Conservation (phyloP, 2,329 filamentous ascomycete genomes). For the Kalmusia sp. region DNA sequence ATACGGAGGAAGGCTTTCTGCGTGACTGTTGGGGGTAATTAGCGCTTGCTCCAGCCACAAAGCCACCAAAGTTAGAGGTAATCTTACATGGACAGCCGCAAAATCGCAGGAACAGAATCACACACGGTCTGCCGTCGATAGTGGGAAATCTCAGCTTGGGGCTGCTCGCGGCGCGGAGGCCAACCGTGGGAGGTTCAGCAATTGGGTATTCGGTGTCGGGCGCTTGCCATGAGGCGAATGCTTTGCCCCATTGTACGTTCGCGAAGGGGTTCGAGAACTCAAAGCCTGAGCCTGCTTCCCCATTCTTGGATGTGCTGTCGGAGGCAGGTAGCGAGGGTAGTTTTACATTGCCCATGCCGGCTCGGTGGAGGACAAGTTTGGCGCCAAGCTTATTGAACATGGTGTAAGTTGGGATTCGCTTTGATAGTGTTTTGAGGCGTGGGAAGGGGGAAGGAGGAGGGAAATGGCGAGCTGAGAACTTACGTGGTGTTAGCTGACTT, state of each 20-base stretch:
- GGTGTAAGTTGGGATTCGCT: slow-evolving; percentile 19
- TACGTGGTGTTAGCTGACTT: slow-evolving; percentile 22
- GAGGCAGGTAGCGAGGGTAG: slow-evolving; percentile 42
- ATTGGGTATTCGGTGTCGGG: slow-evolving; percentile 36
- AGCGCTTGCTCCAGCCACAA: not conserved
- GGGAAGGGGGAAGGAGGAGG: not conserved
- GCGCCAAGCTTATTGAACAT: slow-evolving; percentile 66
- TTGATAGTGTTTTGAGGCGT: not conserved
- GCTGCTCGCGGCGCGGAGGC: slow-evolving; percentile 34
- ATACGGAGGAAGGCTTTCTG: slow-evolving; percentile 63
- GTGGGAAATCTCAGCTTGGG: slow-evolving; percentile 40
- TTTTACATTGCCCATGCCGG: slow-evolving; percentile 60
- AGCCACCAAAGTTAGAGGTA: not conserved
- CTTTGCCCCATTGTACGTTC: slow-evolving; percentile 46
- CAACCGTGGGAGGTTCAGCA: slow-evolving; percentile 34
- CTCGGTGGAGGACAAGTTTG: slow-evolving; percentile 66
- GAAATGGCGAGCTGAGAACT: slow-evolving; percentile 17
- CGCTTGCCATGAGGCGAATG: slow-evolving; percentile 42
- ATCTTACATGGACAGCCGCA: slow-evolving; percentile 46
- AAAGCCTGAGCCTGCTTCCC: slow-evolving; percentile 24
- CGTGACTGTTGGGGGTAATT: slow-evolving; percentile 29
- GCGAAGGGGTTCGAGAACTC: slow-evolving; percentile 43
- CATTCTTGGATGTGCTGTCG: slow-evolving; percentile 33
- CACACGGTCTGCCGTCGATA: slow-evolving; percentile 36
- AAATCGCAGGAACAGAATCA: slow-evolving; percentile 42